Conservation (phyloP, 2,329 filamentous ascomycete genomes). For the Exutisphaerella laricina region DNA sequence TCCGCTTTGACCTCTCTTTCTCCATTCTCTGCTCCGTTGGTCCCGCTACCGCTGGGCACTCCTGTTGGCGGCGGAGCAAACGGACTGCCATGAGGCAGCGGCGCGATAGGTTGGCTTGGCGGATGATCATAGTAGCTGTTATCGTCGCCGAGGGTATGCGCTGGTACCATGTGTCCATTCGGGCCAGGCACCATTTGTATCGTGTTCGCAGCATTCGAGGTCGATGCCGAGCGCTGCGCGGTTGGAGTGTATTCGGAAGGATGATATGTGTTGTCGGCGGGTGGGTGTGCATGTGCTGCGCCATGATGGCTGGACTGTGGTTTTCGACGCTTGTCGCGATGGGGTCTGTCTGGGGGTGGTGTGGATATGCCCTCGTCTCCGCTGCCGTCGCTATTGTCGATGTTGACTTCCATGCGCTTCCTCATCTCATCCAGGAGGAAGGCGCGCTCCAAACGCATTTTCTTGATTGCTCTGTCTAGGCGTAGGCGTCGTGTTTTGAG, state of each 20-base stretch:
- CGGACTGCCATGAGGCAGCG: constrained; percentile 19
- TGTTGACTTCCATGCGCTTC: constrained; percentile 44
- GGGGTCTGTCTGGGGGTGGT: constrained; percentile 29
- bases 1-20: constrained; percentile 8
- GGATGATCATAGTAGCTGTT: constrained; percentile 7
- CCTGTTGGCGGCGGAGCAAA: constrained; percentile 18
- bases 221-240: constrained; percentile 7
- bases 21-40: constrained; percentile 3
- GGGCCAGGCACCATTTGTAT: constrained; percentile 1
- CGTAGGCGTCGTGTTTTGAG: constrained; percentile 72
- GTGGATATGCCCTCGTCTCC: constrained; percentile 30
- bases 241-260: constrained; percentile 2
- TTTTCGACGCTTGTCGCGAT: constrained; percentile 28
- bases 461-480: constrained; percentile 79
- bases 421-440: constrained; percentile 47
- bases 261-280: constrained; percentile 13
- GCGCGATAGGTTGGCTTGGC: constrained; percentile 4
- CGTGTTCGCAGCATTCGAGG: neutral
- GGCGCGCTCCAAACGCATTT: constrained; percentile 80
- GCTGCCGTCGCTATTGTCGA: constrained; percentile 37
- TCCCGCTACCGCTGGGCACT: constrained; percentile 15
- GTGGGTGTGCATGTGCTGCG: constrained; percentile 3
- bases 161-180: neutral
- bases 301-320: constrained; percentile 11
- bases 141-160: neutral